phyloP scores from a whole-genome alignment of 352 stramenopile species.

The Globisporangium recalcitrans region DNA sequence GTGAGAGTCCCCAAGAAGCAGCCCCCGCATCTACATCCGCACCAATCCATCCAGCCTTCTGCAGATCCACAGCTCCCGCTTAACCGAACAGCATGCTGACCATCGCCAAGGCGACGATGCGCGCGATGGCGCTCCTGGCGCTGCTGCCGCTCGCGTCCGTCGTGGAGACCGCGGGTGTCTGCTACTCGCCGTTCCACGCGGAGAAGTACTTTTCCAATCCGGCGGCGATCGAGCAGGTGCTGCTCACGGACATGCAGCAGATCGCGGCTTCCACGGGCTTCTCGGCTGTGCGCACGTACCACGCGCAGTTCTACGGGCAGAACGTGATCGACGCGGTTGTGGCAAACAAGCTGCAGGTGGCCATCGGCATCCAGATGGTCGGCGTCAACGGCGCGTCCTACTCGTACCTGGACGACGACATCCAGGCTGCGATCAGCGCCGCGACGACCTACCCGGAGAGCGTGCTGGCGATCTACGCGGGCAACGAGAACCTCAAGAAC shows the following conservation, averaged over 20 bases:
- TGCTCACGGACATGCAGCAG: constrained; percentile 23
- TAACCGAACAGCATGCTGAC: not conserved
- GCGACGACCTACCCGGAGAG: constrained; percentile 20
- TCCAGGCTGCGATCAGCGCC: constrained; percentile 24
- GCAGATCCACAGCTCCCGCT: too few relatives aligned
- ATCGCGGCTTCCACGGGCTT: constrained; percentile 24
- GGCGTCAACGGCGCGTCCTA: constrained; percentile 12
- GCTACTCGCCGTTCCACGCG: constrained; percentile 31
- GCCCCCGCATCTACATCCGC: not conserved
- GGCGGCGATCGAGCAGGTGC: constrained; percentile 8
- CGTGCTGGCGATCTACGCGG: constrained; percentile 32
- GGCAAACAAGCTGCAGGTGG: constrained; percentile 24
- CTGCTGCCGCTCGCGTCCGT: not conserved
- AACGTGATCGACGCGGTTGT: constrained; percentile 30
- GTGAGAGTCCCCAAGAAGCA: not conserved
- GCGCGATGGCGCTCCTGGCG: not conserved
- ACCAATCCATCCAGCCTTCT: not conserved
- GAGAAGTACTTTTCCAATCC: constrained; percentile 14
- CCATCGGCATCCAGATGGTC: constrained; percentile 29
- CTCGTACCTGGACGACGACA: constrained; percentile 24
- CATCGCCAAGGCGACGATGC: not conserved
- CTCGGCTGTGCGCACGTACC: constrained; percentile 30
- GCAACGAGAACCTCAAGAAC: constrained; percentile 39
- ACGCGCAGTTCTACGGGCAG: constrained; percentile 27
- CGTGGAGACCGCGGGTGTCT: constrained; percentile 8